Evolutionary conservation across 2,329 filamentous ascomycete species (phyloP).

Genomic region (Teratosphaeria gauchensis): DNA sequence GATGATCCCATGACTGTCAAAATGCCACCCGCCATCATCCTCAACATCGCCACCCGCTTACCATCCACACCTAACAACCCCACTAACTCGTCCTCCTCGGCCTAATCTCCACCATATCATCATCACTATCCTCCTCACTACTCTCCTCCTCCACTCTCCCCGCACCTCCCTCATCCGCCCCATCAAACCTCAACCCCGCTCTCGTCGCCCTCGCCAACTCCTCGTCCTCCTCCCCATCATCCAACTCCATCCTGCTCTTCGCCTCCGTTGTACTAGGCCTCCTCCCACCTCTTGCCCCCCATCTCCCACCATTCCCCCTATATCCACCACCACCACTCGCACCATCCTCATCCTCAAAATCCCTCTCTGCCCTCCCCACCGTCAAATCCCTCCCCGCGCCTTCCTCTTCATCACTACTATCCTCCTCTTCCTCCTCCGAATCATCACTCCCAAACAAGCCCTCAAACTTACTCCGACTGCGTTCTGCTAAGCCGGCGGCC

Average conservation of each 20-base stretch:
- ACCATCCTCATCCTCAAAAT: conserved; percentile 17
- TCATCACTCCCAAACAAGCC: conserved; percentile 23
- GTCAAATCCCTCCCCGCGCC: conserved; percentile 15
- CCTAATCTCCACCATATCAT: conserved; percentile 25
- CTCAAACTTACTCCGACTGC: conserved; percentile 13
- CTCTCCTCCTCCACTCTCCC: conserved; percentile 14
- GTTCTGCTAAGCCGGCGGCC: not conserved
- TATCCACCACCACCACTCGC: not conserved
- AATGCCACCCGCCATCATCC: not conserved
- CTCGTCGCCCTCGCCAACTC: conserved; percentile 7
- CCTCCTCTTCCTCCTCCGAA: not conserved
- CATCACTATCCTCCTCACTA: conserved; percentile 18
- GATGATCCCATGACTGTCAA: not conserved
- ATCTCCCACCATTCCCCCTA: not conserved
- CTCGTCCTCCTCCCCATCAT: conserved; percentile 21
- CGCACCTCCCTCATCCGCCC: conserved; percentile 3
- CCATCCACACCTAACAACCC: not conserved
- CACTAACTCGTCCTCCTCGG: conserved; percentile 20
- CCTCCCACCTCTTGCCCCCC: conserved; percentile 6
- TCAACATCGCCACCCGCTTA: not conserved
- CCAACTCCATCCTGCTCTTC: conserved; percentile 21
- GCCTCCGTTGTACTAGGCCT: conserved; percentile 27
- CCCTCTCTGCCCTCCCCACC: conserved; percentile 21
- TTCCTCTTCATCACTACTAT: conserved; percentile 24
- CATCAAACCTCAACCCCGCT: conserved; percentile 7